Conservation (phyloP, 805 yeast genomes). For the Wickerhamiella parazyma region DNA sequence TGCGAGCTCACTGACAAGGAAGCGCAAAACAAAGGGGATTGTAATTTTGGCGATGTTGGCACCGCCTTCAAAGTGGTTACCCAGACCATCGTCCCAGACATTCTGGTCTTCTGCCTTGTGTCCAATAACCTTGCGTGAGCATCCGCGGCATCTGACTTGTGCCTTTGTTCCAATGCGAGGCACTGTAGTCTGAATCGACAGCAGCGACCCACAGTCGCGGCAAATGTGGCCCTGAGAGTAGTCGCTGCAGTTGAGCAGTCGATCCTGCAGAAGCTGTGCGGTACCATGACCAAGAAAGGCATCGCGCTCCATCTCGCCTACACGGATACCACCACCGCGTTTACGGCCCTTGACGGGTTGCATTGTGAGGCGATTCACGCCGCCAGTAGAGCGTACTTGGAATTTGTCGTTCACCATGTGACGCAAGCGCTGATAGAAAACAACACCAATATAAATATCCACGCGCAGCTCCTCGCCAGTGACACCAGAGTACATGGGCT, state of each 20-base stretch:
- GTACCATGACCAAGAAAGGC: conserved; percentile 98
- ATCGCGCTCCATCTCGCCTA: conserved; percentile 99
- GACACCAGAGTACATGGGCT: conserved; percentile 97
- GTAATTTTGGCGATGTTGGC: conserved; percentile 89
- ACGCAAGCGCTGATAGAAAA: conserved; percentile 93
- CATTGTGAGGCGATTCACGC: conserved; percentile 92
- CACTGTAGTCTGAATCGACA: conserved; percentile 80
- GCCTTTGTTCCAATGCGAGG: conserved; percentile 80
- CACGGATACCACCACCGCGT: conserved; percentile 98
- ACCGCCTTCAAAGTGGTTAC: conserved; percentile 84
- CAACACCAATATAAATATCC: conserved; percentile 93
- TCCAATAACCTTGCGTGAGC: conserved; percentile 56
- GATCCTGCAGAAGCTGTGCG: conserved; percentile 84
- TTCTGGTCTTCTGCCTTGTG: conserved; percentile 30
- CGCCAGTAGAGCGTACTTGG: conserved; percentile 98
- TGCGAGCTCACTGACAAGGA: conserved; percentile 84
- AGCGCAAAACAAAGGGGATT: conserved; percentile 89
- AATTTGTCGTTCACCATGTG: conserved; percentile 99
- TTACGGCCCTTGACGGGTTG: conserved; percentile 99
- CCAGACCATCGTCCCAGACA: conserved; percentile 96
- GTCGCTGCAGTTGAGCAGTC: conserved; percentile 88
- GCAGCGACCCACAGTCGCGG: conserved; percentile 82
- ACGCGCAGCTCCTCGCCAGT: conserved; percentile 96
- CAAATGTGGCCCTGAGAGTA: conserved; percentile 86
- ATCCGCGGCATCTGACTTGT: conserved; percentile 74